A percentile compares a stretch with the other conserved stretches of the same genome.
phyloP scores from a whole-genome alignment of 2,329 filamentous ascomycete genomes.

The Penicillium sp. region DNA sequence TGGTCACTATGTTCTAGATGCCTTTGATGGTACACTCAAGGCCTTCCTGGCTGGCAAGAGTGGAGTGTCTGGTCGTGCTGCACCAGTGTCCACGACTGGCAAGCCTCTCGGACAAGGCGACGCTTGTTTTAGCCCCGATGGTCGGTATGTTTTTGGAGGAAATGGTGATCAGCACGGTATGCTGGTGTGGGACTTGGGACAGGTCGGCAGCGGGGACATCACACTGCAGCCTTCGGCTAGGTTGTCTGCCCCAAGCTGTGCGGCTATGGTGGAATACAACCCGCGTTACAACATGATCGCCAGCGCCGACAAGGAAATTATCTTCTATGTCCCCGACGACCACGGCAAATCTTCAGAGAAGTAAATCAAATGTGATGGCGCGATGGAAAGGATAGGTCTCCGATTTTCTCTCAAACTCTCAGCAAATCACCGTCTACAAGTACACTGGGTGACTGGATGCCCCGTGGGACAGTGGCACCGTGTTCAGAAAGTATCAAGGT shows the following conservation, averaged over 20 bases:
- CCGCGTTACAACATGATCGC: slow-evolving; percentile 89
- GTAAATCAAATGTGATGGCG: slow-evolving; percentile 17
- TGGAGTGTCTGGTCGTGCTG: slow-evolving; percentile 49
- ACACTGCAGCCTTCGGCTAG: slow-evolving; percentile 40
- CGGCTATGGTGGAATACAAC: slow-evolving; percentile 79
- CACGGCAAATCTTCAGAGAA: slow-evolving; percentile 34
- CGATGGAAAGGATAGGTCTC: neutral
- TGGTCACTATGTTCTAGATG: slow-evolving; percentile 90
- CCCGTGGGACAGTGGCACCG: neutral
- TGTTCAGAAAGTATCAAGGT: neutral
- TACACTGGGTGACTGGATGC: neutral
- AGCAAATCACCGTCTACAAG: neutral
- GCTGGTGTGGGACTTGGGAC: slow-evolving; percentile 80
- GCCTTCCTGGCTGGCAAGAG: slow-evolving; percentile 62
- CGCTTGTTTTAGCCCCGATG: slow-evolving; percentile 85
- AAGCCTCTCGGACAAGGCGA: slow-evolving; percentile 63
- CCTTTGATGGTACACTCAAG: slow-evolving; percentile 78
- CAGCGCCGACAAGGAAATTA: slow-evolving; percentile 78
- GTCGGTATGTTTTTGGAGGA: slow-evolving; percentile 83
- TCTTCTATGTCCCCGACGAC: slow-evolving; percentile 75
- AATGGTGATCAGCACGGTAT: slow-evolving; percentile 66
- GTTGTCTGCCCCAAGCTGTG: slow-evolving; percentile 53
- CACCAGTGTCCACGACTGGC: slow-evolving; percentile 53
- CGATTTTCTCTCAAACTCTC: neutral
- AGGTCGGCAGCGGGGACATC: slow-evolving; percentile 56